phyloP scores from a whole-genome alignment of 306 rosid species.

The Herpetospermum pedunculosum region DNA sequence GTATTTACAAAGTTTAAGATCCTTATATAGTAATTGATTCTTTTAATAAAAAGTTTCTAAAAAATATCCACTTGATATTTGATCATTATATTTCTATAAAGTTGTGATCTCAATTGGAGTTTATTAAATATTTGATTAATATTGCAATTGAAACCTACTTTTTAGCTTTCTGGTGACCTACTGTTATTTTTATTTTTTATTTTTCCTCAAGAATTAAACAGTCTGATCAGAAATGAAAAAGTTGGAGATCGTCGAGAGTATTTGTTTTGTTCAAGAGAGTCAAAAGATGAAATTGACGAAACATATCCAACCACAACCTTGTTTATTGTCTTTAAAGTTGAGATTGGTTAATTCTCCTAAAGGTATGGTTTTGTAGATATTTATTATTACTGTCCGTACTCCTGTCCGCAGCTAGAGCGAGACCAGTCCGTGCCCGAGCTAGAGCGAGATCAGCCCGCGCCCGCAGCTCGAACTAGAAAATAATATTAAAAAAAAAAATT shows the following conservation, averaged over 20 bases:
- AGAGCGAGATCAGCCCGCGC: too few relatives aligned
- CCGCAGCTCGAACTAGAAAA: too few relatives aligned
- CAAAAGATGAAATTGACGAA: not conserved
- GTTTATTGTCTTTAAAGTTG: not conserved
- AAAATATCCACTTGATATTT: too few relatives aligned
- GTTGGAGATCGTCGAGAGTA: not conserved
- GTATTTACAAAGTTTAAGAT: too few relatives aligned
- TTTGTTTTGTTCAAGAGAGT: not conserved
- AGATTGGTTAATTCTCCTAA: not conserved
- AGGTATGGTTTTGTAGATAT: not conserved
- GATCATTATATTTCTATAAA: too few relatives aligned
- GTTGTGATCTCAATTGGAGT: not conserved
- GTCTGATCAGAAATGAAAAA: not conserved
- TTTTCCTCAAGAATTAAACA: not conserved
- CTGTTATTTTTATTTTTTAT: not conserved
- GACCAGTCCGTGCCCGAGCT: too few relatives aligned
- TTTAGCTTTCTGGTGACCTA: not conserved
- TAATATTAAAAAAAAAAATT: too few relatives aligned
- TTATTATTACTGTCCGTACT: not conserved
- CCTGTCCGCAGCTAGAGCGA: too few relatives aligned
- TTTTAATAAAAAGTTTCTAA: too few relatives aligned
- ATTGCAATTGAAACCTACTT: not conserved
- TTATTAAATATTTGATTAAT: not conserved
- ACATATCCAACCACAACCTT: not conserved
- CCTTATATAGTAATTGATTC: too few relatives aligned